Conservation (phyloP, 306 rosid genomes). For the Cicer bijugum region DNA sequence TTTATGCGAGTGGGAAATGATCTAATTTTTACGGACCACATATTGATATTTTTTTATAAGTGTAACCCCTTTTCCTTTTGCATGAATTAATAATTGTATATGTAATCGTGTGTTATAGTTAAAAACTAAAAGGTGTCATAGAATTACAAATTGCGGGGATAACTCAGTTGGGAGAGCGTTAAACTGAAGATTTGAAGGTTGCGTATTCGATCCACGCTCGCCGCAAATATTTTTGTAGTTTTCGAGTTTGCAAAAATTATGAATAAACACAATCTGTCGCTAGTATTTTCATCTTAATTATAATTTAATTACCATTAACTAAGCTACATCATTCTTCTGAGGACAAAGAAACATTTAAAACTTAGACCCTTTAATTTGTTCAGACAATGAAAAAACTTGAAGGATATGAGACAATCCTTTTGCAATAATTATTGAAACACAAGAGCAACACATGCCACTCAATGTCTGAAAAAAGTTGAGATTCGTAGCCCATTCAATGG, state of each 20-base stretch:
- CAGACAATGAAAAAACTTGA: conserved; percentile 35
- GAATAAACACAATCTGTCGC: no score
- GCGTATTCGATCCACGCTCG: conserved; percentile 51
- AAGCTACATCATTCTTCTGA: neutral
- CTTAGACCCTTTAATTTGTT: neutral
- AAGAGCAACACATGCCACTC: conserved; percentile 35
- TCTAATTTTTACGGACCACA: neutral
- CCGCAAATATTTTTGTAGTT: neutral
- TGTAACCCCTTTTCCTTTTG: neutral
- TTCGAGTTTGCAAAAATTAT: no score
- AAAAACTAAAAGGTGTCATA: no score
- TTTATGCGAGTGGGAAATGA: no score
- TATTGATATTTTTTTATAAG: neutral
- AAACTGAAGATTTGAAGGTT: conserved; percentile 49
- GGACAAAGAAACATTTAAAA: neutral
- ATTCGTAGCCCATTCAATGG: conserved; percentile 48
- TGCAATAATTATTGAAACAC: conserved; percentile 47
- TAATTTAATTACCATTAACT: no score
- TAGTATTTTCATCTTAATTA: no score
- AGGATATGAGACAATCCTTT: conserved; percentile 20
- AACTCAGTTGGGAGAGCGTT: conserved; percentile 52
- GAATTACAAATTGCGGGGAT: conserved; percentile 45
- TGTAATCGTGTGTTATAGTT: no score
- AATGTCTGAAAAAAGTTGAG: conserved; percentile 37
- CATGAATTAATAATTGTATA: neutral